These are phyloP conservation scores for Candida multigemmis DNA, from an alignment of 805 yeast species.

Conservation along the genomic window DNA sequence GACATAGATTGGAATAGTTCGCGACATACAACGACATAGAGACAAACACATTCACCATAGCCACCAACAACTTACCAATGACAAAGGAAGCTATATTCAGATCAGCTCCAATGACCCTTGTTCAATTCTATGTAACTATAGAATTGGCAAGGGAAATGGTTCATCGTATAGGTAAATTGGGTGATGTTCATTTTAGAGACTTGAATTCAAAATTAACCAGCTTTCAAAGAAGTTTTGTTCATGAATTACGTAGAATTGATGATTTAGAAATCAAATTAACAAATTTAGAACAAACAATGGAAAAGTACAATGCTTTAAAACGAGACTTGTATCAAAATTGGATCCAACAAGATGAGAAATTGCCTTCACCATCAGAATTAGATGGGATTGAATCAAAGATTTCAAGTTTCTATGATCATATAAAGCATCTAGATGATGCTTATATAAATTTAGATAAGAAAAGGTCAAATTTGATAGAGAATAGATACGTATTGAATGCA, in stretches of 20 bases:
- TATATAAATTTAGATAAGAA: conserved; percentile 16
- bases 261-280: conserved; percentile 19
- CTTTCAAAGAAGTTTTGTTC: conserved; percentile 37
- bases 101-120: conserved; percentile 41
- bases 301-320: conserved; percentile 16
- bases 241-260: conserved; percentile 30
- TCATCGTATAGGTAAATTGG: conserved; percentile 25
- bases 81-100: conserved; percentile 35
- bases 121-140: conserved; percentile 38
- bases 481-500: conserved; percentile 23
- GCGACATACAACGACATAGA: too few relatives aligned
- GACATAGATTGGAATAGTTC: too few relatives aligned
- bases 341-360: conserved; percentile 46
- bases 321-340: conserved; percentile 15
- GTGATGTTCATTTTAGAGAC: conserved; percentile 35
- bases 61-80: too few relatives aligned
- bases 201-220: conserved; percentile 39
- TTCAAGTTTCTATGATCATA: conserved; percentile 15
- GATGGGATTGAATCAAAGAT: conserved; percentile 20
- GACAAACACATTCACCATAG: too few relatives aligned
- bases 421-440: conserved; percentile 28
- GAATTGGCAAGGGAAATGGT: conserved; percentile 37
- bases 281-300: conserved; percentile 18
- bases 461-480: conserved; percentile 17
- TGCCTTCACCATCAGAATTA: conserved; percentile 26